Evolutionary conservation across 768 basidiomycete genomes (phyloP).

Genomic region (Suillus fuscotomentosus): DNA sequence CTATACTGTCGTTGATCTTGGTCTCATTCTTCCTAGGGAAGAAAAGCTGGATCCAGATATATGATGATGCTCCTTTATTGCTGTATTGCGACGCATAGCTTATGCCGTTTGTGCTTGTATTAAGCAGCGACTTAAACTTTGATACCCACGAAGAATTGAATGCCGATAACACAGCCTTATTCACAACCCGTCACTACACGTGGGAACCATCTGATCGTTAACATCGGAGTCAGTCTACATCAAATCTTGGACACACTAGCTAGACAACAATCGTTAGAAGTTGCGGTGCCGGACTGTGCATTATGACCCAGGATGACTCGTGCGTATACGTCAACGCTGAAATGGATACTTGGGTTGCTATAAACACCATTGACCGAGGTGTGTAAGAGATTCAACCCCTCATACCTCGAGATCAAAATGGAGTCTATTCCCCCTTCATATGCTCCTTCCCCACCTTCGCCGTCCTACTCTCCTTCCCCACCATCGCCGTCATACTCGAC

Average conservation of each 20-base stretch:
- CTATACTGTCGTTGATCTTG: constrained; percentile 81
- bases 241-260: no score
- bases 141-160: neutral
- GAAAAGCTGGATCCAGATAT: constrained; percentile 33
- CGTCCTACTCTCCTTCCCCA: constrained; percentile 44
- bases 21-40: constrained; percentile 63
- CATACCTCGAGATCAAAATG: neutral
- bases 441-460: constrained; percentile 35
- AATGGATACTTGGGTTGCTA: neutral
- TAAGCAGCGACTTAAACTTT: no score
- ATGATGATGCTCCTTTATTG: constrained; percentile 8
- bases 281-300: neutral
- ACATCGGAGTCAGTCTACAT: no score
- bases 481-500: constrained; percentile 57
- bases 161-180: neutral
- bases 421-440: constrained; percentile 4
- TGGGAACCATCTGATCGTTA: no score
- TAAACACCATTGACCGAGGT: neutral
- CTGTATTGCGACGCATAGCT: neutral
- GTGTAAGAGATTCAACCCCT: constrained; percentile 1
- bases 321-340: neutral
- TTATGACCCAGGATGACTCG: neutral
- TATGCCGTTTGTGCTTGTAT: neutral
- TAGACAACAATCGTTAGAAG: no score
- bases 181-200: no score